Conservation (phyloP, 352 stramenopile species). For the Phytophthora tentaculata region DNA sequence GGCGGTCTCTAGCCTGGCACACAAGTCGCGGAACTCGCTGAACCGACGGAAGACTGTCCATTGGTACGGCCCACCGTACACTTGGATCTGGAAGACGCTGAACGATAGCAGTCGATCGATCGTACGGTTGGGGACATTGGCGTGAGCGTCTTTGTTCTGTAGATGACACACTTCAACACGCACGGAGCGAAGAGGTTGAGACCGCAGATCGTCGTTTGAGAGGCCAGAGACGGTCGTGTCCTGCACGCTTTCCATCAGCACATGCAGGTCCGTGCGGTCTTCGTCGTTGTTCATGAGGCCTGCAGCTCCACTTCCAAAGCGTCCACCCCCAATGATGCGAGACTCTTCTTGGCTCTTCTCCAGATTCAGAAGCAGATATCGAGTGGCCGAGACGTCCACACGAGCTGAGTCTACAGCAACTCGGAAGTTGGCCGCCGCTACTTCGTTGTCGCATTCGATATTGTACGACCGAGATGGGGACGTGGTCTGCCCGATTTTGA, state of each 20-base stretch:
- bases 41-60: conserved; percentile 89
- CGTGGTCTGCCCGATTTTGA: conserved; percentile 64
- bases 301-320: conserved; percentile 14
- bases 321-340: conserved; percentile 31
- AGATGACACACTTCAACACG: conserved; percentile 86
- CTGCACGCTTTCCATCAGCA: conserved; percentile 85
- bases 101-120: conserved; percentile 83
- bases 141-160: conserved; percentile 88
- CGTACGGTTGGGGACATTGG: conserved; percentile 71
- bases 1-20: conserved; percentile 50
- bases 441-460: conserved; percentile 74
- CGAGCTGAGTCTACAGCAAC: conserved; percentile 79
- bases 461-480: conserved; percentile 60
- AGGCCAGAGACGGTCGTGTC: conserved; percentile 83
- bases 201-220: conserved; percentile 68
- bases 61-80: conserved; percentile 86
- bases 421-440: conserved; percentile 72
- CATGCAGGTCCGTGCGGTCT: conserved; percentile 73
- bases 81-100: conserved; percentile 84
- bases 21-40: conserved; percentile 79
- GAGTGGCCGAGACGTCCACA: conserved; percentile 75
- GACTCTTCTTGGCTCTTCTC: conserved; percentile 84
- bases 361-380: conserved; percentile 83
- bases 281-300: conserved; percentile 51
- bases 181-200: conserved; percentile 79